These are phyloP conservation scores for Chalciporus sp. DNA, from an alignment of 1,284 basidiomycete species.

Conservation along the genomic window DNA sequence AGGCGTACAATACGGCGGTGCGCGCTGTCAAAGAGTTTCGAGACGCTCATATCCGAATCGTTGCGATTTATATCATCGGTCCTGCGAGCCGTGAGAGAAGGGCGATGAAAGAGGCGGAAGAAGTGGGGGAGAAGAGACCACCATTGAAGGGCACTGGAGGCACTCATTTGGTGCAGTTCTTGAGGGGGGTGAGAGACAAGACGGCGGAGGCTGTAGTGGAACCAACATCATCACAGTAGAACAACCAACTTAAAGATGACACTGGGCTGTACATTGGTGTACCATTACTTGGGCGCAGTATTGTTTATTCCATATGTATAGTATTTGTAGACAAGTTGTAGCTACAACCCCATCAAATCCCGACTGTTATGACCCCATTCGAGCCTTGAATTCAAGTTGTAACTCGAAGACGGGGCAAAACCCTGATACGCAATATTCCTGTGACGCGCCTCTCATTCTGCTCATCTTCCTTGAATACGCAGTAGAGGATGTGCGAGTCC, in stretches of 20 bases:
- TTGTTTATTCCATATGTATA: background rate
- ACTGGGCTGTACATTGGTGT: too few relatives aligned
- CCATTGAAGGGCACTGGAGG: slow-evolving; percentile 82
- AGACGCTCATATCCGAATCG: slow-evolving; percentile 88
- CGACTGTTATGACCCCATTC: too few relatives aligned
- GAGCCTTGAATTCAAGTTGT: too few relatives aligned
- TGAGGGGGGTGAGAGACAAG: slow-evolving; percentile 78
- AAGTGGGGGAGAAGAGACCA: slow-evolving; percentile 28
- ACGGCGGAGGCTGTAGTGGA: slow-evolving; percentile 52
- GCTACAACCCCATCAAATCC: too few relatives aligned
- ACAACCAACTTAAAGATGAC: background rate
- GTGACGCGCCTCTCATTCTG: too few relatives aligned
- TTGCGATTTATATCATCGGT: slow-evolving; percentile 81
- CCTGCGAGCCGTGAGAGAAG: slow-evolving; percentile 52
- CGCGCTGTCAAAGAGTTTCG: slow-evolving; percentile 78
- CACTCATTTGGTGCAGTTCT: slow-evolving; percentile 72
- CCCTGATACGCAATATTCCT: too few relatives aligned
- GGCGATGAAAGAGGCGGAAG: slow-evolving; percentile 13
- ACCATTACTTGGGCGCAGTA: background rate
- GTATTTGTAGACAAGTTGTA: background rate
- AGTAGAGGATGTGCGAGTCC: too few relatives aligned
- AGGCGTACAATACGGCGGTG: slow-evolving; percentile 78
- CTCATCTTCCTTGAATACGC: too few relatives aligned
- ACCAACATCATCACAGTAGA: background rate
- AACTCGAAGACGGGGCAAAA: too few relatives aligned